Conservation (phyloP, 441 rosid species). For the Euphorbia corollata region DNA sequence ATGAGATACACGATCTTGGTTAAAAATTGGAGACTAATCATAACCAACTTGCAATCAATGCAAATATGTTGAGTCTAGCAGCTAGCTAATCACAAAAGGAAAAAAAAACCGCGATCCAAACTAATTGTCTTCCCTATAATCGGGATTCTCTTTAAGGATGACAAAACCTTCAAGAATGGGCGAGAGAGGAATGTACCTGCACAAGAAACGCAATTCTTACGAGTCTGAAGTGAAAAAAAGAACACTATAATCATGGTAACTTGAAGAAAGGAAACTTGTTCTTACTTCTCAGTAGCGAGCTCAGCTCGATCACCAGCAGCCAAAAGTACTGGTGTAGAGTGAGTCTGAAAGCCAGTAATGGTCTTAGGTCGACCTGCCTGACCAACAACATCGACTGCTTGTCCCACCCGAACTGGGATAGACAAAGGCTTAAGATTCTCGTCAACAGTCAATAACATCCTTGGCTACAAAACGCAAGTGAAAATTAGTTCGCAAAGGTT, state of each 20-base stretch:
- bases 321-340: slow-evolving; percentile 83
- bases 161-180: slow-evolving; percentile 90
- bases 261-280: background rate
- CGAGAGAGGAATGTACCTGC: slow-evolving; percentile 81
- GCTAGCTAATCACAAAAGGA: too few species aligned
- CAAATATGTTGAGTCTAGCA: too few species aligned
- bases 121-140: slow-evolving; percentile 48
- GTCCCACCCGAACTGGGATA: slow-evolving; percentile 85
- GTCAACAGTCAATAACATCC: slow-evolving; percentile 87
- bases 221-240: background rate
- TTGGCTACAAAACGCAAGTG: slow-evolving; percentile 43
- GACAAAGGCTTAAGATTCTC: slow-evolving; percentile 70
- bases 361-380: slow-evolving; percentile 94
- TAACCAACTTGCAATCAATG: too few species aligned
- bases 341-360: slow-evolving; percentile 89
- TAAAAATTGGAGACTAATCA: too few species aligned
- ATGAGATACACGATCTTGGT: too few species aligned
- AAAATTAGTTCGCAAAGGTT: background rate
- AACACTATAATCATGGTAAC: background rate
- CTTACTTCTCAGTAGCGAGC: slow-evolving; percentile 88
- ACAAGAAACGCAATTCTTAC: slow-evolving; percentile 3
- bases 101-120: background rate
- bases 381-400: slow-evolving; percentile 91
- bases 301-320: slow-evolving; percentile 95
- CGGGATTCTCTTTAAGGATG: slow-evolving; percentile 73